Conservation (phyloP, 2,329 filamentous ascomycete genomes). For the Stagonosporopsis chrysanthemi region DNA sequence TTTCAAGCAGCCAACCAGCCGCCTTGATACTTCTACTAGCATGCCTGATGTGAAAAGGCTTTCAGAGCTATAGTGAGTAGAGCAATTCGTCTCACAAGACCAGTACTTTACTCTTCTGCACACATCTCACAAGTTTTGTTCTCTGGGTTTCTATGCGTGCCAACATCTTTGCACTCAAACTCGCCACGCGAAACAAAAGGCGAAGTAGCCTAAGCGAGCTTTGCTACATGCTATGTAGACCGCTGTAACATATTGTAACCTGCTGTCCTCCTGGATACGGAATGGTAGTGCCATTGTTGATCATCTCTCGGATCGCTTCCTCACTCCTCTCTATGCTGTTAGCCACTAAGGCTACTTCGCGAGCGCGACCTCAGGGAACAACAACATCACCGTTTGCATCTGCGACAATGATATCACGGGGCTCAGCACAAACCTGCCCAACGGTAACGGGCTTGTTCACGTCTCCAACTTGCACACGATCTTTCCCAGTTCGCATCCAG, state of each 20-base stretch:
- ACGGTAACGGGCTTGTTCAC: not conserved
- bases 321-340: not conserved
- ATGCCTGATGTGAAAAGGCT: too few species aligned
- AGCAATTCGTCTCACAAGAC: too few species aligned
- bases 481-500: not conserved
- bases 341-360: not conserved
- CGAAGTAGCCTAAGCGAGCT: too few species aligned
- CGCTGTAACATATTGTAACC: not conserved
- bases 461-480: not conserved
- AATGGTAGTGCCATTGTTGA: not conserved
- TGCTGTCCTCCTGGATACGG: not conserved
- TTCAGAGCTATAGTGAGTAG: too few species aligned
- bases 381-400: not conserved
- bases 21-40: too few species aligned
- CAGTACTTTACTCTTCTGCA: too few species aligned
- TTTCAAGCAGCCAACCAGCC: too few species aligned
- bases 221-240: not conserved
- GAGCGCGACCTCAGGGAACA: not conserved
- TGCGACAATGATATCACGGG: not conserved
- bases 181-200: too few species aligned
- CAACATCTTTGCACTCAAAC: too few species aligned
- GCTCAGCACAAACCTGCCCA: not conserved
- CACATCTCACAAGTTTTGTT: too few species aligned
- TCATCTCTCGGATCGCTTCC: not conserved
- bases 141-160: too few species aligned